Evolutionary conservation across 2,329 filamentous ascomycete species (phyloP), one percentile per base, ranked within the genome.

Genomic region (Beauveria rudraprayagi): DNA sequence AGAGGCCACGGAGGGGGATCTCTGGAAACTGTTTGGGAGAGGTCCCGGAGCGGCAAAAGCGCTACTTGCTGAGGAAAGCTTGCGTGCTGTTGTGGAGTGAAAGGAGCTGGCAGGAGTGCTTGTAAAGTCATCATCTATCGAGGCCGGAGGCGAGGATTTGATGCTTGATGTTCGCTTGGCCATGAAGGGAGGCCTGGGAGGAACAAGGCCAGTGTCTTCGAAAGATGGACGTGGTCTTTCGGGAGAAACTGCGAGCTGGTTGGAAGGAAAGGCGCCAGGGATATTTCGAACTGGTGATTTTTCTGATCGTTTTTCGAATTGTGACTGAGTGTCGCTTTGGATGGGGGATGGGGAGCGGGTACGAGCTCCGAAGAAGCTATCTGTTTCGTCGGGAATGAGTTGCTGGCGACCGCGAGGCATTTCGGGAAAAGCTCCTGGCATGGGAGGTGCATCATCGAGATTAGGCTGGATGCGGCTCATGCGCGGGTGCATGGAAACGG

Each of bases 1-100:
- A 1, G 93, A 97, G 63, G 86, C 87, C 43, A 91, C 82, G 0
- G 94, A 97, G 2, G 92, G 91, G 1, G 92, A 96, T 68, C 92
- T 83, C 62, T 86, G 83, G 67, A 87, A 83, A 17, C 83, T 80
- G 62, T 82, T 74, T 56, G 79, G 81, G 88, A 87, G 26, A 89
- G 88, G 78, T 52, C 71, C 69, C 65, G 72, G 68, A n/a, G 69
- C 72, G 7, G 71, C 78, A 30, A 80, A 75, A 17, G 78, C 76
- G 56, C 78, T 77, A 62, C 81, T 92, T 66, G 88, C 87, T 17
- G 84, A 83, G 1, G 92, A 96, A 55, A 92, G 77, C 70, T 94
- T 94, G 48, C 92, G 84, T n/a, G 83, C 78, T 30, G 85, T 82
- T 7, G 88, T 85, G 54, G 91, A 90, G 57, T 82, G 77, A 43